A percentile compares a stretch with the other conserved stretches of the same genome.
phyloP scores from a whole-genome alignment of 768 basidiomycete species.

The Trametes gibbosa region DNA sequence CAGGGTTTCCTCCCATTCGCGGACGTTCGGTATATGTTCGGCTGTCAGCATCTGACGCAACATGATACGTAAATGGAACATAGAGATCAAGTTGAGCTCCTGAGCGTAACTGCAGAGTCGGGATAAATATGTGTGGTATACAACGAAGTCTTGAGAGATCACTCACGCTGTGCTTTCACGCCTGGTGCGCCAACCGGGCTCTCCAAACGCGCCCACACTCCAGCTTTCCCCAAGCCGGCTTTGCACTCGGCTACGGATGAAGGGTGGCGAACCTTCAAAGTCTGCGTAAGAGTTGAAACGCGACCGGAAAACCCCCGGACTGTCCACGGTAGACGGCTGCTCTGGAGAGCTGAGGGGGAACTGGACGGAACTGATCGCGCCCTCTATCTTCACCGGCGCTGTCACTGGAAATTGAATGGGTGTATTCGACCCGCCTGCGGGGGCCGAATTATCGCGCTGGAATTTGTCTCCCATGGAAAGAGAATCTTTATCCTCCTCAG shows the following conservation, averaged over 20 bases:
- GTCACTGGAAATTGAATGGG: constrained; percentile 57
- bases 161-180: constrained; percentile 89
- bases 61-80: constrained; percentile 88
- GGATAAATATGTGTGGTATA: background rate
- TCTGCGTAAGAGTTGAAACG: constrained; percentile 74
- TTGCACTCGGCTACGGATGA: constrained; percentile 81
- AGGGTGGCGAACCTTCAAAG: constrained; percentile 69
- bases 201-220: constrained; percentile 35
- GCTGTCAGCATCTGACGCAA: constrained; percentile 85
- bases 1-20: constrained; percentile 87
- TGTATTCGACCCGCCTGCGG: constrained; percentile 44
- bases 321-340: constrained; percentile 47
- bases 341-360: constrained; percentile 82
- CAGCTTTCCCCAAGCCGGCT: constrained; percentile 63
- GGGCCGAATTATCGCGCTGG: constrained; percentile 42
- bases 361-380: constrained; percentile 67
- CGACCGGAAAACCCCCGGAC: constrained; percentile 55
- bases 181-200: constrained; percentile 82
- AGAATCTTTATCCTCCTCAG: constrained; percentile 74
- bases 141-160: background rate
- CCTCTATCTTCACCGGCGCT: constrained; percentile 50
- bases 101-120: constrained; percentile 62
- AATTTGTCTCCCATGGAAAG: constrained; percentile 41
- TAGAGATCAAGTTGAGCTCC: constrained; percentile 81
- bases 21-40: constrained; percentile 77